Conservation (phyloP, 2,329 filamentous ascomycete genomes). For the Colletotrichum sansevieriae region DNA sequence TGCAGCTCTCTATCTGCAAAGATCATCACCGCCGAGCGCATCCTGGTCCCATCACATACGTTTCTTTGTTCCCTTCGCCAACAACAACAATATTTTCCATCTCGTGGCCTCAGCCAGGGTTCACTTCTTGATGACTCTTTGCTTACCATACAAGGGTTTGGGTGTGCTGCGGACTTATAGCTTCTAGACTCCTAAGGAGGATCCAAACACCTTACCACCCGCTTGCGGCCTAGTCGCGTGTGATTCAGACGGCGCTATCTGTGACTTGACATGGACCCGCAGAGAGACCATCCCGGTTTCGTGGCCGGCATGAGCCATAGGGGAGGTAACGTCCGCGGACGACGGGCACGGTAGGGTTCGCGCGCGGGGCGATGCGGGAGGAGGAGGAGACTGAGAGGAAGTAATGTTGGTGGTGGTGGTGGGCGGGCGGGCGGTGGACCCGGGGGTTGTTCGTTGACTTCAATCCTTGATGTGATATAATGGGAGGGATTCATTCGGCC, state of each 20-base stretch:
- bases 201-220: conserved; percentile 30
- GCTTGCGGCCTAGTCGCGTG: conserved; percentile 39
- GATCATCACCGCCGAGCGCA: conserved; percentile 38
- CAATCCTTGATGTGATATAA: conserved; percentile 14
- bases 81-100: not conserved
- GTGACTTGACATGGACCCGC: conserved; percentile 38
- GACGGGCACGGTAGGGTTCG: conserved; percentile 30
- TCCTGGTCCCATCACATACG: conserved; percentile 31
- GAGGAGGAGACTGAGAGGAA: not conserved
- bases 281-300: conserved; percentile 18
- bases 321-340: conserved; percentile 19
- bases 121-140: not conserved
- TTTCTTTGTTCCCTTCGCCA: conserved; percentile 11
- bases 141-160: conserved; percentile 6
- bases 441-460: conserved; percentile 1
- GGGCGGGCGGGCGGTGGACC: conserved; percentile 16
- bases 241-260: conserved; percentile 42
- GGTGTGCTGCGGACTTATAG: conserved; percentile 16
- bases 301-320: conserved; percentile 40
- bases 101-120: not conserved
- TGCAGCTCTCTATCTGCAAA: conserved; percentile 36
- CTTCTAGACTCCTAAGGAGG: conserved; percentile 26
- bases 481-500: conserved; percentile 13
- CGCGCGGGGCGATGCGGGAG: conserved; percentile 34
- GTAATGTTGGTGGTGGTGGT: conserved; percentile 3